Conservation (phyloP, 179 eudicot species). For the Silene vulgaris region DNA sequence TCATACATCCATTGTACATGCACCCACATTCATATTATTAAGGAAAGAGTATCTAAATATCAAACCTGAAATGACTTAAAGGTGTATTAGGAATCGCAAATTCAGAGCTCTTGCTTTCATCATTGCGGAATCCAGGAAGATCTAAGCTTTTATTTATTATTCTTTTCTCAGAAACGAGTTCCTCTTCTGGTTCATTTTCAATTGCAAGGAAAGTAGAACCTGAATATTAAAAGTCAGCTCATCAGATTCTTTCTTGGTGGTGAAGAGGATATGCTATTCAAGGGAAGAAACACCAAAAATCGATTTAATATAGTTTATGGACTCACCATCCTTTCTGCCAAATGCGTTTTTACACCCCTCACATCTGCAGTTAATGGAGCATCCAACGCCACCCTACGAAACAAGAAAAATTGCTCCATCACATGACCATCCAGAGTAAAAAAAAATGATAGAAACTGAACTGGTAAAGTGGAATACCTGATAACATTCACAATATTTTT, state of each 20-base stretch:
- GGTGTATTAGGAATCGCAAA: constrained; percentile 57
- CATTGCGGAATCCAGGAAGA: constrained; percentile 29
- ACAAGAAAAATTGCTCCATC: neutral
- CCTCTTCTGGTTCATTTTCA: constrained; percentile 55
- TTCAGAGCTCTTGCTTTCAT: constrained; percentile 38
- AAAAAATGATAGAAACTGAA: constrained; percentile 13
- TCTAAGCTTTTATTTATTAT: constrained; percentile 30
- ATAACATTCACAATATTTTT: constrained; percentile 96
- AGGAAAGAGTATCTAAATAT: neutral
- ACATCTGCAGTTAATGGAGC: constrained; percentile 88
- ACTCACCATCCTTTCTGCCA: constrained; percentile 92
- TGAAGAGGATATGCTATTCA: neutral
- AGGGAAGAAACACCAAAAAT: neutral
- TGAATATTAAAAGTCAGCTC: constrained; percentile 19
- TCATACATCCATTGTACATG: neutral
- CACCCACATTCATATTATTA: neutral
- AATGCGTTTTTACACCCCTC: constrained; percentile 96
- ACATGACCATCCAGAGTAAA: neutral
- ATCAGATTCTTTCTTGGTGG: constrained; percentile 1
- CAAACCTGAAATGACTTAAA: constrained; percentile 44
- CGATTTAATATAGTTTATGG: neutral
- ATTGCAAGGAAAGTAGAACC: constrained; percentile 39
- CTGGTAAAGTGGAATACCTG: constrained; percentile 53
- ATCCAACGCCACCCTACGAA: constrained; percentile 90
- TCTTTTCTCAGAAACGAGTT: constrained; percentile 34